Conservation (phyloP, 257 asterid species). For the Paraleonurus japonicus region DNA sequence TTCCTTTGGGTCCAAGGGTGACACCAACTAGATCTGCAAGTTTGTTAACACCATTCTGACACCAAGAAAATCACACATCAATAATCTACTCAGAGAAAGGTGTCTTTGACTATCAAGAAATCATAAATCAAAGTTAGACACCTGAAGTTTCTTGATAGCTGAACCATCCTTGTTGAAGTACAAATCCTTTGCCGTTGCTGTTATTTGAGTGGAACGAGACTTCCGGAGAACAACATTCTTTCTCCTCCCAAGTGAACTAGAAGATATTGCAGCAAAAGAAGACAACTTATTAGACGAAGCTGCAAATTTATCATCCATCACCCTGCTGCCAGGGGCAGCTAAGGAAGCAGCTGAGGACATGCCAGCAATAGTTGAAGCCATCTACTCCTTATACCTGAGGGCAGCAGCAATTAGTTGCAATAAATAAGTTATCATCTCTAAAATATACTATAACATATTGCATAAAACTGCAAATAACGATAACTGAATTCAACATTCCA, state of each 20-base stretch:
- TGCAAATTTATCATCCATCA: conserved; percentile 47
- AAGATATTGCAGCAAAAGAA: conserved; percentile 61
- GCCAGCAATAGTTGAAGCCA: conserved; percentile 81
- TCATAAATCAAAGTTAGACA: conserved; percentile 23
- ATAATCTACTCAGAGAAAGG: neutral
- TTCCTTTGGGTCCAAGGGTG: conserved; percentile 96
- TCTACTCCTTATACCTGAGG: conserved; percentile 38
- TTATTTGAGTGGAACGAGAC: conserved; percentile 47
- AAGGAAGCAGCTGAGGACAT: conserved; percentile 71
- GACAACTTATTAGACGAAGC: conserved; percentile 59
- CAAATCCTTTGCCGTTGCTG: conserved; percentile 84
- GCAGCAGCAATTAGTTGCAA: neutral
- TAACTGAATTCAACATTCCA: neutral
- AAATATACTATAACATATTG: neutral
- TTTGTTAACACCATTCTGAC: conserved; percentile 85
- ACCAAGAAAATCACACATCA: conserved; percentile 20
- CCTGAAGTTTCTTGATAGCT: conserved; percentile 86
- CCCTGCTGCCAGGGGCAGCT: conserved; percentile 64
- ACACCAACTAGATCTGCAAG: conserved; percentile 96
- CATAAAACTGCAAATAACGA: neutral
- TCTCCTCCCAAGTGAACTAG: conserved; percentile 55
- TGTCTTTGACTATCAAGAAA: neutral
- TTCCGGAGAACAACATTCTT: conserved; percentile 43
- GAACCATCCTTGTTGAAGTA: conserved; percentile 97
- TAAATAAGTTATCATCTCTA: neutral